These are phyloP conservation scores for Coemansia sp. DNA, from an alignment of 192 early-diverging fungal genomes.

Conservation along the genomic window DNA sequence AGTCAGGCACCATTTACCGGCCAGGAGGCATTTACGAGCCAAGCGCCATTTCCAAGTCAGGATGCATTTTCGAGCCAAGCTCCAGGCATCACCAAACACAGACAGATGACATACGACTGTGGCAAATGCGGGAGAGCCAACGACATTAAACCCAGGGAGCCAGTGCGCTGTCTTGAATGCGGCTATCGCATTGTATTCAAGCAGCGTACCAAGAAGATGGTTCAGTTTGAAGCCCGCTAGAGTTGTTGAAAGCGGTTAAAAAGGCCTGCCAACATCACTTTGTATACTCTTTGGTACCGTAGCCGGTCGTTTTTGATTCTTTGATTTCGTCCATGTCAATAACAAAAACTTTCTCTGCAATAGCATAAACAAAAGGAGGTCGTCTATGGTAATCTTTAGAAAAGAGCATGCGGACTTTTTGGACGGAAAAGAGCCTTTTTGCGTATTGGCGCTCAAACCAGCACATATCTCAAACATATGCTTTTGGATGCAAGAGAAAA, in stretches of 20 bases:
- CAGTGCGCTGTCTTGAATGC: constrained; percentile 94
- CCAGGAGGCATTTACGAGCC: not conserved
- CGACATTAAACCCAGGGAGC: constrained; percentile 89
- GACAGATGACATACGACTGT: constrained; percentile 34
- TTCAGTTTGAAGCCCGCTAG: constrained; percentile 97
- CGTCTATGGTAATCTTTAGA: too few species aligned
- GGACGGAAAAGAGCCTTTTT: too few species aligned
- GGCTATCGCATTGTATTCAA: constrained; percentile 98
- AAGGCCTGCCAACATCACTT: not conserved
- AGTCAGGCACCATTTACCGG: too few species aligned
- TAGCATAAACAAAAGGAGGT: too few species aligned
- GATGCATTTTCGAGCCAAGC: constrained; percentile 6
- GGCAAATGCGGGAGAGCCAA: constrained; percentile 83
- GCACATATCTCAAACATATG: not conserved
- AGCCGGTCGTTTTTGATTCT: too few species aligned
- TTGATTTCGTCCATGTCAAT: too few species aligned
- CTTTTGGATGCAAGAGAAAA: not conserved
- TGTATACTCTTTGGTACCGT: not conserved
- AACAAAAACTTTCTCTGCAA: too few species aligned
- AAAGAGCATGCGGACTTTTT: too few species aligned
- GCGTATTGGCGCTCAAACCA: too few species aligned
- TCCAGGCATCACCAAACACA: constrained; percentile 1
- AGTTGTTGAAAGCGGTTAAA: not conserved
- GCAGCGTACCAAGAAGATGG: constrained; percentile 89
- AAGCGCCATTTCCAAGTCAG: constrained; percentile 1